Conservation (phyloP, 257 asterid genomes). For the Rhazya stricta region DNA sequence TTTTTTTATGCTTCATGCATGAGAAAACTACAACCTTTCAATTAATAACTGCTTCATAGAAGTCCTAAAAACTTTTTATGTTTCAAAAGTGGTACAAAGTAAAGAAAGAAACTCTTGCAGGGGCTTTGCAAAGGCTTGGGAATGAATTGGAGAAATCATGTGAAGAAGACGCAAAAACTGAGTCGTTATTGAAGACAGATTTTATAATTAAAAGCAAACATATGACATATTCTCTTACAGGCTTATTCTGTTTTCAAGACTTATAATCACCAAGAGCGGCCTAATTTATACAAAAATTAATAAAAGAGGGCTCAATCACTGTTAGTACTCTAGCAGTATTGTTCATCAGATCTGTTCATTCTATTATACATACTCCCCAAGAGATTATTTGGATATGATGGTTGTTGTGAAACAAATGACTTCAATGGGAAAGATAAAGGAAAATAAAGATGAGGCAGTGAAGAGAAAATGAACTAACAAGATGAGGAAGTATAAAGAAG, state of each 20-base stretch:
- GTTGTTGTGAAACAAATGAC: no score
- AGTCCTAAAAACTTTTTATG: not conserved
- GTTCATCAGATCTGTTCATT: not conserved
- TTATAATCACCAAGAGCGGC: not conserved
- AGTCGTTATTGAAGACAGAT: not conserved
- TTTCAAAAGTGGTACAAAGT: not conserved
- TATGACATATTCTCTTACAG: not conserved
- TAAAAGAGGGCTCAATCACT: not conserved
- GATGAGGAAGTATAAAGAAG: no score
- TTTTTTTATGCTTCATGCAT: no score
- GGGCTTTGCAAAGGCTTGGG: not conserved
- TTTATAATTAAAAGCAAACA: not conserved
- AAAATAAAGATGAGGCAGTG: no score
- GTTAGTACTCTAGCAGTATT: not conserved
- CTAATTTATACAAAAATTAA: no score
- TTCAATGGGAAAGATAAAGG: no score
- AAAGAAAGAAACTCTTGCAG: not conserved
- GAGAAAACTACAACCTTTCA: no score
- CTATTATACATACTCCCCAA: not conserved
- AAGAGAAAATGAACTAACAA: no score
- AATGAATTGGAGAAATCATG: not conserved
- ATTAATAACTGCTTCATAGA: not conserved
- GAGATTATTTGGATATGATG: no score
- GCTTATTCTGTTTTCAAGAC: not conserved
- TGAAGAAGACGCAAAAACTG: not conserved